Evolutionary conservation across 176 grass and related monocot species (phyloP).

Genomic region (Puccinellia tenuiflora): DNA sequence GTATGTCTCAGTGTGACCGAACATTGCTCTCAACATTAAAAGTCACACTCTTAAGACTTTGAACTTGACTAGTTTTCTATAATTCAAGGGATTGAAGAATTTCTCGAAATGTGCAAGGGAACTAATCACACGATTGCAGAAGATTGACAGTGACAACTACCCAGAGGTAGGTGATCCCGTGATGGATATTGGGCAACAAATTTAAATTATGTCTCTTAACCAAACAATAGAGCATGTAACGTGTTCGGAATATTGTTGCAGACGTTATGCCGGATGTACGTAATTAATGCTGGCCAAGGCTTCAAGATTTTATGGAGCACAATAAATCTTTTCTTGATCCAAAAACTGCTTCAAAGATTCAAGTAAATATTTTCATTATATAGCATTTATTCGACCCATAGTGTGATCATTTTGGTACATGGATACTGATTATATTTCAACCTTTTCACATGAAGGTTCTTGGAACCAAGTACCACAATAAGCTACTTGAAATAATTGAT

Average conservation of each 20-base stretch:
- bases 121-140: conserved; percentile 78
- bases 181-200: not conserved
- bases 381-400: conserved; percentile 1
- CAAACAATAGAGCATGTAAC: conserved; percentile 9
- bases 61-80: conserved; percentile 18
- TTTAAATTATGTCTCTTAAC: conserved; percentile 11
- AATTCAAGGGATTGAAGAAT: conserved; percentile 87
- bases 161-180: conserved; percentile 65
- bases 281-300: conserved; percentile 89
- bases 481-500: conserved; percentile 92
- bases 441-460: conserved; percentile 65
- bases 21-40: conserved; percentile 11
- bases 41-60: not conserved
- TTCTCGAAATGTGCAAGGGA: conserved; percentile 91
- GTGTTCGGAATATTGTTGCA: conserved; percentile 37
- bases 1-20: conserved; percentile 38
- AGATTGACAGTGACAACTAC: conserved; percentile 94
- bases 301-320: conserved; percentile 94
- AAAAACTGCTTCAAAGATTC: conserved; percentile 97
- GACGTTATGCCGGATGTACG: conserved; percentile 78
- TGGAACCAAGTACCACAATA: conserved; percentile 87
- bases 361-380: conserved; percentile 47
- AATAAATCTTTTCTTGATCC: conserved; percentile 97
- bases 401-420: conserved; percentile 4
- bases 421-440: conserved; percentile 15